Base-by-base conservation (phyloP, 2,329 filamentous ascomycete genomes). In the Diaporthe helianthi region DNA sequence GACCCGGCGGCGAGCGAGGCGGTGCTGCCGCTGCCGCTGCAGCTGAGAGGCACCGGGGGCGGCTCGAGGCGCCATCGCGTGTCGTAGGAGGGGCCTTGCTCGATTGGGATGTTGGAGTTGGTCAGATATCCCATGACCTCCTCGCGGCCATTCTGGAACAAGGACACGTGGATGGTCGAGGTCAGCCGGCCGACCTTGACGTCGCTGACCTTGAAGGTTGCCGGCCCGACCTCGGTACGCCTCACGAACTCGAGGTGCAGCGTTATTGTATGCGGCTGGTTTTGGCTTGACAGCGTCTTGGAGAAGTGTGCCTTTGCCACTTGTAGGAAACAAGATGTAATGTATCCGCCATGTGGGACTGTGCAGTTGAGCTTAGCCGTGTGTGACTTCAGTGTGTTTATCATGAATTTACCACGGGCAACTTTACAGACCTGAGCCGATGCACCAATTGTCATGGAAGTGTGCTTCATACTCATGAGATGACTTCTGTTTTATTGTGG, bases 331-430 rank as follows among this genome's bases (percentile, higher is more conserved):
- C 80, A 76, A 13, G 79, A 76, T 6, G 82, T 79, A 3, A 83
- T 78, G 68, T 83, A 85, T 51, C 83, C 83, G 69, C 83, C 83
- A 66, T 85, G 82, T 2, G 83, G 83, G n/a, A 84, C 79, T 80
- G 51, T 5, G 12, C 8, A 47, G 19, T 36, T 3, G 7, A 12
- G 4, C 26, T 63, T 33, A 63, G 58, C 58, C 41, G 12, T 4
- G 44, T 49, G 44, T n/a, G n/a, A n/a, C n/a, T 3, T 24, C 44
- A 63, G 58, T 4, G 36, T 38, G 36, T 10, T 24, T 29, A 36
- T 36, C 13, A 13, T 49, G 58, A n/a, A n/a, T n/a, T n/a, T 36
- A 19, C 58, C 58, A 49, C 58, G 58, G n/a, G 58, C 58, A 63
- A 29, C 47, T 60, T 33, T 49, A 63, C 58, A 24, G 29, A 63